Conservation (phyloP, 2,329 filamentous ascomycete genomes). For the Samsoniella hepiali region DNA sequence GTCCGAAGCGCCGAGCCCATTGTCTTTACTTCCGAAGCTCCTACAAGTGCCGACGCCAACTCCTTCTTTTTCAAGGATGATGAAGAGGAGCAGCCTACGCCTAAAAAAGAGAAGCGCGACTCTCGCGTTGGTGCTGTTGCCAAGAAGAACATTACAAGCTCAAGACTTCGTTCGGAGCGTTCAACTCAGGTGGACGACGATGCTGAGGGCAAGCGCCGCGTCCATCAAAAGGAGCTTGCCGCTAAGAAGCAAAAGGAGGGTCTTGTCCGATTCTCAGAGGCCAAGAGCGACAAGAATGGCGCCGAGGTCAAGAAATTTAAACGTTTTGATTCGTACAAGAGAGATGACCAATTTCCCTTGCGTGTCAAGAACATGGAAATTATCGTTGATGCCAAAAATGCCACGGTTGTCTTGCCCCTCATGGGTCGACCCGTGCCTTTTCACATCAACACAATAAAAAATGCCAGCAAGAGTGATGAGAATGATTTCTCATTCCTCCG, state of each 20-base stretch:
- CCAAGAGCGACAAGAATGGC: conserved; percentile 79
- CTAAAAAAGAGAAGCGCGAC: conserved; percentile 90
- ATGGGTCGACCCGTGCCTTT: conserved; percentile 98
- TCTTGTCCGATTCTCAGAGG: conserved; percentile 78
- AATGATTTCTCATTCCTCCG: conserved; percentile 90
- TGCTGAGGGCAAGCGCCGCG: conserved; percentile 78
- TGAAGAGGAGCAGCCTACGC: conserved; percentile 77
- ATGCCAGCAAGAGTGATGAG: conserved; percentile 96
- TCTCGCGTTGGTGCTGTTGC: conserved; percentile 80
- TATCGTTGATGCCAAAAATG: conserved; percentile 85
- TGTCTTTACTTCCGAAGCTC: conserved; percentile 90
- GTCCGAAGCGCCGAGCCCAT: conserved; percentile 75
- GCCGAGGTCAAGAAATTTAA: conserved; percentile 98
- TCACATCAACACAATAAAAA: conserved; percentile 97
- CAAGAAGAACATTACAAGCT: conserved; percentile 92
- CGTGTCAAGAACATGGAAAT: conserved; percentile 84
- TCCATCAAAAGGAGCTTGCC: conserved; percentile 88
- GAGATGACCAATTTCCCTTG: conserved; percentile 86
- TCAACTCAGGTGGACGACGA: conserved; percentile 86
- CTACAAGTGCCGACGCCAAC: conserved; percentile 86
- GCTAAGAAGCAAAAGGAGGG: conserved; percentile 88
- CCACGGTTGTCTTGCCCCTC: conserved; percentile 87
- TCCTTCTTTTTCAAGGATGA: conserved; percentile 99
- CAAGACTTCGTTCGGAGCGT: conserved; percentile 85
- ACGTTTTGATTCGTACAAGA: conserved; percentile 97